Conservation (phyloP, 305 asterid species). For the Fraxinus sp. region DNA sequence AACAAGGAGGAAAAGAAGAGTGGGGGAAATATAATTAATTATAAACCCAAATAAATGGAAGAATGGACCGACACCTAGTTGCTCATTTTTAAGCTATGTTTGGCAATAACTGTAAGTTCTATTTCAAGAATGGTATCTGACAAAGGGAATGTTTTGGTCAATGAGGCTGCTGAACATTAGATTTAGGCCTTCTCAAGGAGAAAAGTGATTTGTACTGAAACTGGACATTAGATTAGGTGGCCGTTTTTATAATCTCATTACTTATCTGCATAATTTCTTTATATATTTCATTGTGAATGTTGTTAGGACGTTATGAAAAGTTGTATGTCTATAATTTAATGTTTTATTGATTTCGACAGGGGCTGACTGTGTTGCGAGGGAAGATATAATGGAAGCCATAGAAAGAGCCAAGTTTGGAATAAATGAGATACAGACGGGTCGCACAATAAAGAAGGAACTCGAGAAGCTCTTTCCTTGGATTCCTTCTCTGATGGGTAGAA, state of each 20-base stretch:
- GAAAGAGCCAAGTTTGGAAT: conserved; percentile 90
- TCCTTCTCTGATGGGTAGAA: conserved; percentile 64
- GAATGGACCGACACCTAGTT: background rate
- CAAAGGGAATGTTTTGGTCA: background rate
- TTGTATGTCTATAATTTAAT: background rate
- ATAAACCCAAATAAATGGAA: background rate
- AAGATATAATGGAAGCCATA: conserved; percentile 88
- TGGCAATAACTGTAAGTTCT: background rate
- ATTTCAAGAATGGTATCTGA: background rate
- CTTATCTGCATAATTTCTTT: background rate
- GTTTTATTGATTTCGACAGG: conserved; percentile 45
- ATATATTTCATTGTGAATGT: background rate
- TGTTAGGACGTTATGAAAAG: background rate
- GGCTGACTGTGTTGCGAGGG: conserved; percentile 71
- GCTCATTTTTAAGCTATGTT: background rate
- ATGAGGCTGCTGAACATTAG: background rate
- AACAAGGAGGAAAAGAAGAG: background rate
- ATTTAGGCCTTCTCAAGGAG: background rate
- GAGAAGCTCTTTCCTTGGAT: conserved; percentile 88
- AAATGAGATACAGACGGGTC: conserved; percentile 46
- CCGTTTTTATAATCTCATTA: background rate
- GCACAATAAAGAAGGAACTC: conserved; percentile 61
- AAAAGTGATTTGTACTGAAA: background rate
- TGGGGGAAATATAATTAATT: background rate
- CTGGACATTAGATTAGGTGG: background rate